A percentile compares a stretch with the other conserved stretches of the same genome.
Evolutionary conservation across 2,329 filamentous ascomycete species (phyloP).

Genomic region (Graphilbum ipis-grandicollis): DNA sequence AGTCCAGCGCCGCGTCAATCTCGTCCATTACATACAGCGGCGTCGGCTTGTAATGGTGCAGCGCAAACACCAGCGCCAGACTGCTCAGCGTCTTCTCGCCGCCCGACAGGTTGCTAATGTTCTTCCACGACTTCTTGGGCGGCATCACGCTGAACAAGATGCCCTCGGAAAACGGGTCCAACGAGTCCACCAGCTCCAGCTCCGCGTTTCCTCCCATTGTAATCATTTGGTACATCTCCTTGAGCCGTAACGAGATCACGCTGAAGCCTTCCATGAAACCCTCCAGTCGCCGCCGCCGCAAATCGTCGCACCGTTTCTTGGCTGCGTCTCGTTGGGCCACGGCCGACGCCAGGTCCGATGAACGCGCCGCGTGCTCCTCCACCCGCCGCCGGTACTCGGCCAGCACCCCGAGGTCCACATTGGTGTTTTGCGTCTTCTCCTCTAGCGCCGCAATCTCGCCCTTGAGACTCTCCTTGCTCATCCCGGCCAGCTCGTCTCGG

Average conservation of each 20-base stretch:
- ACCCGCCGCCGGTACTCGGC: slow-evolving; percentile 22
- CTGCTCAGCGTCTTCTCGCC: slow-evolving; percentile 94
- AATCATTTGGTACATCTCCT: slow-evolving; percentile 99
- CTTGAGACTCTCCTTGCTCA: slow-evolving; percentile 44
- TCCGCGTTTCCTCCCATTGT: slow-evolving; percentile 99
- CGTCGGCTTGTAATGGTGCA: slow-evolving; percentile 96
- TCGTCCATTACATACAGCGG: slow-evolving; percentile 99
- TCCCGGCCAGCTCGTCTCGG: slow-evolving; percentile 47
- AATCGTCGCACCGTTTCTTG: slow-evolving; percentile 84
- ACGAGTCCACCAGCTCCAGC: slow-evolving; percentile 84
- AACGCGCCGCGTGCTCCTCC: slow-evolving; percentile 25
- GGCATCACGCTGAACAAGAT: slow-evolving; percentile 98
- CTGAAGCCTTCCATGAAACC: slow-evolving; percentile 98
- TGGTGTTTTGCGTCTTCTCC: slow-evolving; percentile 64
- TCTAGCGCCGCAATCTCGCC: slow-evolving; percentile 45
- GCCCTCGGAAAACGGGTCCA: slow-evolving; percentile 93
- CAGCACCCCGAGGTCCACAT: slow-evolving; percentile 68
- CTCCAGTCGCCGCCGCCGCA: slow-evolving; percentile 75
- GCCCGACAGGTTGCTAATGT: slow-evolving; percentile 88
- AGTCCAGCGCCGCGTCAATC: slow-evolving; percentile 95
- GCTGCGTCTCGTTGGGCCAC: slow-evolving; percentile 65
- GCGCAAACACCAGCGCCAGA: slow-evolving; percentile 87
- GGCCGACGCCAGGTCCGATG: slow-evolving; percentile 67
- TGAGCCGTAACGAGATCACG: slow-evolving; percentile 80
- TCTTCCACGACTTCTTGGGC: slow-evolving; percentile 99